Base-by-base conservation (phyloP, 192 early-diverging fungal species). In the Pilaira anomala region DNA sequence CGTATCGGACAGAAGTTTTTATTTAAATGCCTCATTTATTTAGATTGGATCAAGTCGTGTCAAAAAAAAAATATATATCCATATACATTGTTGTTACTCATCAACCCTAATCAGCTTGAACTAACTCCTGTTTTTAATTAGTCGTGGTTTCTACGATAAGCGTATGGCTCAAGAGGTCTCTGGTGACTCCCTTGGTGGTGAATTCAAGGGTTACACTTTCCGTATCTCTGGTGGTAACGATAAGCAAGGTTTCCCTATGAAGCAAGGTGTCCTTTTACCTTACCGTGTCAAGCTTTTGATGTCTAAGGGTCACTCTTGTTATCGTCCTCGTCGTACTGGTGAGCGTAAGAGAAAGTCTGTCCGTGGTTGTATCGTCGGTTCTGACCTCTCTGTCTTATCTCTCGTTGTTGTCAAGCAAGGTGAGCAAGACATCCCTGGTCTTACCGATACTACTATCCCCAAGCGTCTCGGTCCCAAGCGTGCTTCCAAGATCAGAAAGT, bases 231-330 rank as follows among this genome's bases (percentile, higher is more conserved):
- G 97, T 77, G 97, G 97, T 72, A 97, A 98, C 89, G 97, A 98
- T 87, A 98, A 98, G 89, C 92, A 94, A 81, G 92, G 92, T 79
- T 98, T 98, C 93, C 97, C 97, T 67, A 98, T 98, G 97, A 98
- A 97, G 90, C 97, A 98, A 87, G 97, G 97, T 93, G 92, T 98
- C 46, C 76, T 83, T 69, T 71, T 84, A 50, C 84, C 83, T 44
- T 69, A 80, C 75, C 90, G 90, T 83, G 88, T 88, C 68, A 83
- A 87, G 56, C 81, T 92, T 74, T 83, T 92, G 72, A 80, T 92
- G 73, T 85, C 87, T 67, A 86, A 92, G 80, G 96, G 96, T 71
- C 94, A 96, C 91, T 96, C 95, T 67, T 97, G 95, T 91, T 98
- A 95, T 88, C 93, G 95, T 73, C 87, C 92, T 72, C 93, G 96